phyloP scores from a whole-genome alignment of 2,329 filamentous ascomycete species.

The Fusarium sp. region DNA sequence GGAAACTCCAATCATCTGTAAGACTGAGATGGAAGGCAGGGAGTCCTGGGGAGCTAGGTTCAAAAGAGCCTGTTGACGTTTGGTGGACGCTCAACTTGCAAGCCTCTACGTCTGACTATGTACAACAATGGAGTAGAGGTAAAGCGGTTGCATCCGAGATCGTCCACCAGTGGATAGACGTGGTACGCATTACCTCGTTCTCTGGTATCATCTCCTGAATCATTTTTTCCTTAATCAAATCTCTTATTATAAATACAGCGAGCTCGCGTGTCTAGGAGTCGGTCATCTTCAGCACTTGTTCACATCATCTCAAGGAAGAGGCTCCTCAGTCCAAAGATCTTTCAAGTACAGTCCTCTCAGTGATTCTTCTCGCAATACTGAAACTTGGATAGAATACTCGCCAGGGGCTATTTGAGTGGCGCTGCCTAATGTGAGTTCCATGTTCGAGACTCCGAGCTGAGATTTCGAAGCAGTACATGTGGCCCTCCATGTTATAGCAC shows the following conservation, averaged over 20 bases:
- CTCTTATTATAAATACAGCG: not conserved
- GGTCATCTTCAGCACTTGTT: not conserved
- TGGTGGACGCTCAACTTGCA: no score
- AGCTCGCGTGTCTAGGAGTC: not conserved
- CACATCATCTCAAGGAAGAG: not conserved
- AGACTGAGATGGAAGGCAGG: no score
- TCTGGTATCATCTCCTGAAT: accelerated
- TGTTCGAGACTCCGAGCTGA: not conserved
- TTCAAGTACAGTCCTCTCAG: accelerated
- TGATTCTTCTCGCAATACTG: not conserved
- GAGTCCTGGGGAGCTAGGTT: accelerated
- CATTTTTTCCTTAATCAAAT: accelerated
- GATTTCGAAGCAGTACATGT: not conserved
- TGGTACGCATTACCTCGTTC: accelerated
- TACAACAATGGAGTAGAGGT: not conserved
- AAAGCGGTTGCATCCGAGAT: not conserved
- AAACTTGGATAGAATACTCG: not conserved
- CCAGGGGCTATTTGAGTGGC: not conserved
- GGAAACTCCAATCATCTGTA: not conserved
- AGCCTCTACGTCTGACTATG: accelerated
- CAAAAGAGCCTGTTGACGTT: not conserved
- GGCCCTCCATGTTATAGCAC: not conserved
- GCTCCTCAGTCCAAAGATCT: not conserved
- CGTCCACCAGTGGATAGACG: not conserved
- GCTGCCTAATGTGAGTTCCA: not conserved